Percentiles rank a stretch among this genome's conserved stretches.
phyloP scores from a whole-genome alignment of 495 filamentous ascomycete genomes.

The Neurospora sp. region DNA sequence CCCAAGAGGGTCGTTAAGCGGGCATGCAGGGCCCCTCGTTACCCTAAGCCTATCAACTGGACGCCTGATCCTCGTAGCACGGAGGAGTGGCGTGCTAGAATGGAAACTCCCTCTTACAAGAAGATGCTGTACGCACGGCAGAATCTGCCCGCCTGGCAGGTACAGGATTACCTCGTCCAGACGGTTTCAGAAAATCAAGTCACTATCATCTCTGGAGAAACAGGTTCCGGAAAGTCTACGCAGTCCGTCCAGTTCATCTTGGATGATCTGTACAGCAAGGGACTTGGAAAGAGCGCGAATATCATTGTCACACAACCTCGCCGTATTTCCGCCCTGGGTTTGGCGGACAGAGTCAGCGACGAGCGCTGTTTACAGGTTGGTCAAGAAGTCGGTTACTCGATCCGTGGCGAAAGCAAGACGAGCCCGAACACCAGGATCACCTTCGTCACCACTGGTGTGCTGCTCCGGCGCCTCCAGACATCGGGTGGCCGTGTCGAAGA shows the following conservation, averaged over 20 bases:
- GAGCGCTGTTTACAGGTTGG: constrained; percentile 77
- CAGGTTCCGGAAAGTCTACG: constrained; percentile 92
- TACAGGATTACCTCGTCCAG: constrained; percentile 61
- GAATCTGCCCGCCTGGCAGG: constrained; percentile 78
- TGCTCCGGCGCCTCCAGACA: constrained; percentile 80
- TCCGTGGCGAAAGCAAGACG: constrained; percentile 77
- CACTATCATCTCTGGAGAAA: constrained; percentile 93
- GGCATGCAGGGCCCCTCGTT: constrained; percentile 32
- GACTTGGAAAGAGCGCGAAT: constrained; percentile 68
- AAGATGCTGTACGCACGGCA: constrained; percentile 60
- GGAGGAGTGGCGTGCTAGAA: constrained; percentile 36
- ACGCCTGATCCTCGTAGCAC: constrained; percentile 27
- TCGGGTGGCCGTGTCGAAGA: constrained; percentile 68
- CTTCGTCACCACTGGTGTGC: constrained; percentile 95
- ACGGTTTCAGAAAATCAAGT: constrained; percentile 70
- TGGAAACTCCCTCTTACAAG: constrained; percentile 47
- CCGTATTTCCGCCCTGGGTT: constrained; percentile 84
- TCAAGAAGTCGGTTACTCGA: constrained; percentile 88
- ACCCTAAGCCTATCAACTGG: constrained; percentile 42
- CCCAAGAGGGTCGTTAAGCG: constrained; percentile 16
- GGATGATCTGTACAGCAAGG: constrained; percentile 74
- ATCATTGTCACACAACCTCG: constrained; percentile 95
- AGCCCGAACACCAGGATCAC: constrained; percentile 67
- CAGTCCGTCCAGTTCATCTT: constrained; percentile 94
- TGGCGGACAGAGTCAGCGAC: constrained; percentile 89